Conservation (phyloP, 768 basidiomycete genomes). For the Macrolepiota dolichaula region DNA sequence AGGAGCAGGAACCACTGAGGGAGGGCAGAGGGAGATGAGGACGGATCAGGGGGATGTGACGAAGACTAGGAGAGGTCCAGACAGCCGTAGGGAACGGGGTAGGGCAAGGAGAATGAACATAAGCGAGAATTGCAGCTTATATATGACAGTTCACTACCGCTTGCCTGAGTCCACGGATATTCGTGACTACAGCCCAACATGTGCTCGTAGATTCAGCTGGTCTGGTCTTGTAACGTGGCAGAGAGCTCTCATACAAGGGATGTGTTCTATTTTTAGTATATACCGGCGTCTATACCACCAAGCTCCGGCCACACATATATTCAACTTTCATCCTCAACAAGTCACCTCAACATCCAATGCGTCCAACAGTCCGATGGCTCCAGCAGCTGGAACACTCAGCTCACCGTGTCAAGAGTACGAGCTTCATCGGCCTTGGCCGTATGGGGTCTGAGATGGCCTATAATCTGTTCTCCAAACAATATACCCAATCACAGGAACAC, state of each 20-base stretch:
- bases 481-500: constrained; percentile 46
- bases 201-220: neutral
- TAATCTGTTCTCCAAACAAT: constrained; percentile 78
- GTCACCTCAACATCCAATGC: constrained; percentile 35
- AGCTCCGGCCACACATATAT: neutral
- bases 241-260: neutral
- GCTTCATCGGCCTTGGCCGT: constrained; percentile 83
- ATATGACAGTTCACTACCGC: neutral
- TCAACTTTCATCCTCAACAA: neutral
- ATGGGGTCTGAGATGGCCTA: constrained; percentile 88
- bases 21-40: neutral
- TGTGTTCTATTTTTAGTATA: no score
- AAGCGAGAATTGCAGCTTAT: neutral
- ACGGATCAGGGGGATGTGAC: constrained; percentile 4
- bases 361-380: constrained; percentile 41
- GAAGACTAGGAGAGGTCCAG: neutral
- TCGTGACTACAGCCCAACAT: neutral
- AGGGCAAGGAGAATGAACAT: neutral
- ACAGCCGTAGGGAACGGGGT: constrained; percentile 1
- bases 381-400: constrained; percentile 32
- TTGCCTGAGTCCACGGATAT: neutral
- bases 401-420: constrained; percentile 48
- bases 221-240: neutral
- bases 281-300: neutral
- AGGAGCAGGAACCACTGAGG: neutral